Percentiles rank a stretch among this genome's conserved stretches.
phyloP scores from a whole-genome alignment of 2,329 filamentous ascomycete genomes.

The Orbilia ellipsospora region DNA sequence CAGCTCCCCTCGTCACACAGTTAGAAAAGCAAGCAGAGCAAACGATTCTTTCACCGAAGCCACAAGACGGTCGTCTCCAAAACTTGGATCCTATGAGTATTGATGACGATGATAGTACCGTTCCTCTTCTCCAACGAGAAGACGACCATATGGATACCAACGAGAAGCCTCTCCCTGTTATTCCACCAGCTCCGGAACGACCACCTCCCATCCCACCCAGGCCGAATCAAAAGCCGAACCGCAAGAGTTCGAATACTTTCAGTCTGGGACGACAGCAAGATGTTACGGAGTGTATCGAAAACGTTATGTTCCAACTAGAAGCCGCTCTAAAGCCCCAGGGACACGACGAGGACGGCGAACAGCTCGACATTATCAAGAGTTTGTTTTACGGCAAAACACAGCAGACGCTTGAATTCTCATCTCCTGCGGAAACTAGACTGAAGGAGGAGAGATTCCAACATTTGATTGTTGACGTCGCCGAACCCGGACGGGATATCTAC shows the following conservation, averaged over 20 bases:
- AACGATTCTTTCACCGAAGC: slow-evolving; percentile 24
- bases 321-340: slow-evolving; percentile 82
- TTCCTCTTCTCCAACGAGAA: slow-evolving; percentile 53
- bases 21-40: slow-evolving; percentile 20
- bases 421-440: slow-evolving; percentile 66
- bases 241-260: slow-evolving; percentile 64
- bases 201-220: slow-evolving; percentile 72
- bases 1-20: slow-evolving; percentile 8
- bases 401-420: slow-evolving; percentile 59
- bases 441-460: slow-evolving; percentile 74
- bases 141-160: slow-evolving; percentile 59
- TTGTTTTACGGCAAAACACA: slow-evolving; percentile 67
- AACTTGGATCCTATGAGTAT: slow-evolving; percentile 37
- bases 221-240: slow-evolving; percentile 62
- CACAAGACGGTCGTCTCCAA: slow-evolving; percentile 8
- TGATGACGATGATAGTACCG: slow-evolving; percentile 41
- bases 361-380: slow-evolving; percentile 81
- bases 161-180: slow-evolving; percentile 54
- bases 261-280: slow-evolving; percentile 83
- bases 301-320: slow-evolving; percentile 88
- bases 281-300: slow-evolving; percentile 94
- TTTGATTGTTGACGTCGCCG: slow-evolving; percentile 70
- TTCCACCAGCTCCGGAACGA: slow-evolving; percentile 62
- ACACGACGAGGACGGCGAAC: slow-evolving; percentile 76
- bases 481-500: slow-evolving; percentile 76